Evolutionary conservation across 305 asterid genomes (phyloP), one percentile per base, ranked within the genome.

Genomic region (Fraxinus sp.): DNA sequence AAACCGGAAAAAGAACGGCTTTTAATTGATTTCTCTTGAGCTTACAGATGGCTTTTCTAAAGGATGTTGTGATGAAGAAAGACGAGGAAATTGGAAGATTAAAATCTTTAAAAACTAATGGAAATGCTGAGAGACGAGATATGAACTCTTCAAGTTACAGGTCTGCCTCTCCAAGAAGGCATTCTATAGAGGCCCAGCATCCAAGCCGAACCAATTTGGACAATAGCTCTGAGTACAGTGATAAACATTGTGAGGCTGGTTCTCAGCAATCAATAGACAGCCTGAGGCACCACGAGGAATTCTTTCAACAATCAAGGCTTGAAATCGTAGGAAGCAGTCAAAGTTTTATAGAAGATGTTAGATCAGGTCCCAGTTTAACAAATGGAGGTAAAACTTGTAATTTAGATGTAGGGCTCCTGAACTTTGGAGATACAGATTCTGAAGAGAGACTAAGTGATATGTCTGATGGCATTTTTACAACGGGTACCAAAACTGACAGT

Each of bases 381-480:
- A 84, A 79, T 83, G 89, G 83, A 78, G 84, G 64, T 79, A 91
- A 86, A 88, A 87, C 81, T 80, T 86, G 79, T 77, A 83, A 68
- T 22, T 95, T 90, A 2, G 98, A 96, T 28, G 81, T 86, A 22
- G 98, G 90, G 82, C 94, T 95, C 83, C 71, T 92, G 79, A 94
- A 95, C 77, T 84, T 95, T 16, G 98, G 94, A 82, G 99, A 92
- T 82, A 93, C 84, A 7, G 98, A 96, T 82, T 91, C 93, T 3
- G 97, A 96, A 32, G 98, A 93, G 88, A 92, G 98, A 81, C 92
- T 96, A 24, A 96, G 99, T 86, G 97, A 96, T 87, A 92, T 96
- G 83, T 96, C 99, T 32, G 99, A 96, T 88, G 89, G 98, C 9
- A 97, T 88, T 86, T 98, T 96, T 77, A 95, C 98, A 37, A 95